Percentiles rank a stretch among this genome's conserved stretches.
These are phyloP conservation scores for Suillus weaverae DNA, from an alignment of 768 basidiomycete genomes.

Conservation along the genomic window DNA sequence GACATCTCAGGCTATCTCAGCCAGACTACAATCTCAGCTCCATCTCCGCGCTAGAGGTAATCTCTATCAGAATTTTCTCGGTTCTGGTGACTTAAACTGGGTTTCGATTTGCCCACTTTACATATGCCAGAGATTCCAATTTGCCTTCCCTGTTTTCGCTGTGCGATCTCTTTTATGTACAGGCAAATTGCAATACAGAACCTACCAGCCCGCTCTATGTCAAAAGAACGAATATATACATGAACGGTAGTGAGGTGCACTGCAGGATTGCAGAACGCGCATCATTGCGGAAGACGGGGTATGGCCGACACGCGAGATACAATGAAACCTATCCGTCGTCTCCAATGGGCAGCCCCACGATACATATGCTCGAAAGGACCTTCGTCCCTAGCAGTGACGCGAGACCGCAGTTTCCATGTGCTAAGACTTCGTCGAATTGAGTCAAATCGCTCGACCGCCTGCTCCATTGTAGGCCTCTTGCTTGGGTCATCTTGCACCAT, in stretches of 20 bases:
- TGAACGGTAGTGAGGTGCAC: background rate
- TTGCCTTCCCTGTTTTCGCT: too few relatives aligned
- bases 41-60: too few relatives aligned
- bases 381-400: slow-evolving; percentile 21
- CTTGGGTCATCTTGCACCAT: slow-evolving; percentile 26
- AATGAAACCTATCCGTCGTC: slow-evolving; percentile 20
- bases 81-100: too few relatives aligned
- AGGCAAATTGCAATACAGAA: too few relatives aligned
- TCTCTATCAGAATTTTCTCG: too few relatives aligned
- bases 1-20: too few relatives aligned
- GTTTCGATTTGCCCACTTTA: too few relatives aligned
- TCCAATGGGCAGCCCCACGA: slow-evolving; percentile 25
- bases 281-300: background rate
- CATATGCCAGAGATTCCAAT: too few relatives aligned
- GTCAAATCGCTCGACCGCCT: slow-evolving; percentile 21
- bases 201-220: background rate
- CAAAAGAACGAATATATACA: background rate
- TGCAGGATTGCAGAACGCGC: background rate
- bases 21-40: too few relatives aligned
- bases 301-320: background rate
- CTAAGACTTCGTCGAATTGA: slow-evolving; percentile 11
- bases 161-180: too few relatives aligned
- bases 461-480: slow-evolving; percentile 24
- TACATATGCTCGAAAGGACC: slow-evolving; percentile 14
- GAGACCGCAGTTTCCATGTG: slow-evolving; percentile 26